A percentile compares a stretch with the other conserved stretches of the same genome.
Evolutionary conservation across 306 rosid species (phyloP).

Genomic region (Prunus salicina): DNA sequence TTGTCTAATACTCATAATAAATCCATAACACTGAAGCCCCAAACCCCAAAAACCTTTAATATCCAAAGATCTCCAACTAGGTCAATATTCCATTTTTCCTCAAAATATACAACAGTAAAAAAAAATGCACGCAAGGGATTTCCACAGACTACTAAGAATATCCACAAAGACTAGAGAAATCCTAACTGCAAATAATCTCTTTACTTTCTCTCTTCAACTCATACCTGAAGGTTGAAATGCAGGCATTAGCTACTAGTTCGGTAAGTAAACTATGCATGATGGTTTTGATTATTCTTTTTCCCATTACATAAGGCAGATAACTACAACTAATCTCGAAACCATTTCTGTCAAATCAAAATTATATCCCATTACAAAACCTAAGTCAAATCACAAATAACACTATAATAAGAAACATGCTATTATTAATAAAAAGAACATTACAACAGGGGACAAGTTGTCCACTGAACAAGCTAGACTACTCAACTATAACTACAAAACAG

Average conservation of each 20-base stretch:
- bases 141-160: not conserved
- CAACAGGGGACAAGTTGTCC: not conserved
- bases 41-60: not conserved
- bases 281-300: not conserved
- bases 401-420: not conserved
- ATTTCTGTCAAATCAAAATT: not conserved
- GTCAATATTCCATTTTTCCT: not conserved
- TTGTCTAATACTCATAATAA: not conserved
- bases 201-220: not conserved
- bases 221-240: not conserved
- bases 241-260: not conserved
- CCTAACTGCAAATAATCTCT: not conserved
- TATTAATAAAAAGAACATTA: not conserved
- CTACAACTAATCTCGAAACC: not conserved
- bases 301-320: not conserved
- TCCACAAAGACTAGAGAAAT: not conserved
- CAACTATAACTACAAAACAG: not conserved
- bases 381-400: not conserved
- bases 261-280: not conserved
- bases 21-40: not conserved
- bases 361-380: not conserved
- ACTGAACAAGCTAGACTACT: not conserved
- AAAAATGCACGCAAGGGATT: not conserved
- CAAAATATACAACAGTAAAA: not conserved
- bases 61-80: not conserved